A percentile compares a stretch with the other conserved stretches of the same genome.
phyloP scores from a whole-genome alignment of 2,329 filamentous ascomycete species.

The Cytospora piceae region DNA sequence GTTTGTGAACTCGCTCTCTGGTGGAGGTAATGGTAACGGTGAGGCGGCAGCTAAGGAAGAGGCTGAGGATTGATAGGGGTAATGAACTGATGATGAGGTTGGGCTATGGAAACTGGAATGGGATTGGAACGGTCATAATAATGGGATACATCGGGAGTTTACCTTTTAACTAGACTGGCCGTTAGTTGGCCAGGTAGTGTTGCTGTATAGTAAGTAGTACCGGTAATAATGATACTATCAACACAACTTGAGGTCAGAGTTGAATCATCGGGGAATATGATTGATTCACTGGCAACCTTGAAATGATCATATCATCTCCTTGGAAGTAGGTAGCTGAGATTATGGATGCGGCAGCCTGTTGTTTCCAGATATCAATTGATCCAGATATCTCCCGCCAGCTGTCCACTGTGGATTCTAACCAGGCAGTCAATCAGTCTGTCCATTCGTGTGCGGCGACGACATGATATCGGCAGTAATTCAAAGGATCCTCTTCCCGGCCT shows the following conservation, averaged over 20 bases:
- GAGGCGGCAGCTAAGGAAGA: conserved; percentile 31
- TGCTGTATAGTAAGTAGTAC: neutral
- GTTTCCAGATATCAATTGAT: no score
- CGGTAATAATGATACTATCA: neutral
- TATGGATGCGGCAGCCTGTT: no score
- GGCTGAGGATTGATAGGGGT: conserved; percentile 32
- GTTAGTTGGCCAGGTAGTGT: neutral
- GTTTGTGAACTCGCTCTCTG: conserved; percentile 73
- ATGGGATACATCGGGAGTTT: neutral
- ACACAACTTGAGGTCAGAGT: neutral
- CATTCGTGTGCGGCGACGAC: neutral
- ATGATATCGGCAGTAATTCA: neutral
- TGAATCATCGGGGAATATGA: neutral
- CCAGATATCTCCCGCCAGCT: neutral
- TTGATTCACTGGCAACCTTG: neutral
- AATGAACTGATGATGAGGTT: conserved; percentile 13
- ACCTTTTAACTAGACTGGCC: neutral
- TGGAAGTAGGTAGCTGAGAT: no score
- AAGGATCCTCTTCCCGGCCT: neutral
- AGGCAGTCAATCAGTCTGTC: neutral
- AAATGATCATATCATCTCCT: no score
- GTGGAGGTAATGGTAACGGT: conserved; percentile 49
- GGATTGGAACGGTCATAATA: neutral
- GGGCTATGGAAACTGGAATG: neutral
- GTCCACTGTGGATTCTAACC: neutral